Percentiles rank a stretch among this genome's conserved stretches.
Conservation (phyloP, 257 asterid species). For the Solanum habrochaites region DNA sequence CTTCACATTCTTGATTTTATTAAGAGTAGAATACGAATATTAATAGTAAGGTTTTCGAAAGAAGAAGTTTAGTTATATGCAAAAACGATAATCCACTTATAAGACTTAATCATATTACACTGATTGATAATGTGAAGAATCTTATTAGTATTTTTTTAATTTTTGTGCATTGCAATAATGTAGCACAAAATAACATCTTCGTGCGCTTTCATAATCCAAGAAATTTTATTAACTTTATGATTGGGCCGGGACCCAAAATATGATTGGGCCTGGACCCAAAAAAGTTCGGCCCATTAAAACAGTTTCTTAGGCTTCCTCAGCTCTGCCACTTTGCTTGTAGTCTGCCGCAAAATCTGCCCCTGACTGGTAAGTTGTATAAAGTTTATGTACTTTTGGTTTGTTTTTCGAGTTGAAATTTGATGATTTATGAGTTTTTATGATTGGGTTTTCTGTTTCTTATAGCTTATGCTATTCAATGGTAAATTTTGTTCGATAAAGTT, state of each 20-base stretch:
- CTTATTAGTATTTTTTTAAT: too few relatives aligned
- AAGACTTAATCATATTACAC: too few relatives aligned
- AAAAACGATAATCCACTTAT: neutral
- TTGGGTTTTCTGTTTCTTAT: neutral
- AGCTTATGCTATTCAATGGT: neutral
- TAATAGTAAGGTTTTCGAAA: neutral
- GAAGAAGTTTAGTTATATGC: neutral
- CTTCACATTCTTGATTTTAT: slow-evolving; percentile 10
- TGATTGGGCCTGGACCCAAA: neutral
- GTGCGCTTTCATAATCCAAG: too few relatives aligned
- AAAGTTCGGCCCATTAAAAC: neutral
- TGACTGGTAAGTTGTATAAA: neutral
- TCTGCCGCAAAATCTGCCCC: neutral
- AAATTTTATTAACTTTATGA: too few relatives aligned
- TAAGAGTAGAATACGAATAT: neutral
- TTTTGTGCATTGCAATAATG: neutral
- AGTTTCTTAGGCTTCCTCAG: neutral
- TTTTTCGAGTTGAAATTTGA: neutral
- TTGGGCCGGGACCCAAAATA: too few relatives aligned
- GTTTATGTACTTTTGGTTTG: neutral
- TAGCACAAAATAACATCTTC: neutral
- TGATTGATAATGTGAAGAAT: neutral
- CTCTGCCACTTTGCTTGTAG: neutral
- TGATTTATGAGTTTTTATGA: neutral
- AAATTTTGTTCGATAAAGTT: neutral